Base-by-base conservation (phyloP, 2,329 filamentous ascomycete genomes). In the Microcyclosporella mali region DNA sequence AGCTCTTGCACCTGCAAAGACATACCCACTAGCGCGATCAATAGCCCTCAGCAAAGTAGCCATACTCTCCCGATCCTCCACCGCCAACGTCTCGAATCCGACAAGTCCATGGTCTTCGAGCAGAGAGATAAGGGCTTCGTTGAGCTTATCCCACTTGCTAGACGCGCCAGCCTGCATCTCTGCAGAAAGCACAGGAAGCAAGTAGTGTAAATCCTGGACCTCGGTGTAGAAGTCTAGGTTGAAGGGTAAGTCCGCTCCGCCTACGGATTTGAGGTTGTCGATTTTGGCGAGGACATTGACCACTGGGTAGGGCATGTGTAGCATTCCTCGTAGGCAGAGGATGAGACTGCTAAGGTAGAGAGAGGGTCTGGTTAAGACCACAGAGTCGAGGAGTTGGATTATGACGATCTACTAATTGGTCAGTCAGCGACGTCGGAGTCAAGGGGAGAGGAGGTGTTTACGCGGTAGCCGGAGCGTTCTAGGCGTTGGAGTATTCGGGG, bases 171-270 rank as follows among this genome's bases (percentile, higher is more conserved):
- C 45, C 25, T 46, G 81, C 1, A 84, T 83, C 64, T 98, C 92
- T 17, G 78, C 75, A 56, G 88, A 82, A 32, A 98, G 78, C 47
- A 82, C 75, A 1, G 88, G 88, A 1, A 92, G 76, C 10, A 98
- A 74, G 55, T 95, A 88, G 16, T 79, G 79, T 3, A 98, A 77
- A 58, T 95, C 88, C 66, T 98, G 89, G 6, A 97, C 90, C 65
- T 98, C 90, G 48, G 92, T 97, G 65, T 97, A 98, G 66, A 84
- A 98, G 53, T 95, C 89, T 46, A 98, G 81, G 58, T 95, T 95
- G 72, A 98, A 95, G 0, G 89, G 88, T 0, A 98, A 74, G 18
- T 86, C 79, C 35, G 87, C 83, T 60, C 95, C 95, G 10, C 57
- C 61, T 3, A 61, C 58, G 40, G 84, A 80, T 28, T 82, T 73